Evolutionary conservation across 148 eudicot species (phyloP).

Genomic region (Fagopyrum esculentum): DNA sequence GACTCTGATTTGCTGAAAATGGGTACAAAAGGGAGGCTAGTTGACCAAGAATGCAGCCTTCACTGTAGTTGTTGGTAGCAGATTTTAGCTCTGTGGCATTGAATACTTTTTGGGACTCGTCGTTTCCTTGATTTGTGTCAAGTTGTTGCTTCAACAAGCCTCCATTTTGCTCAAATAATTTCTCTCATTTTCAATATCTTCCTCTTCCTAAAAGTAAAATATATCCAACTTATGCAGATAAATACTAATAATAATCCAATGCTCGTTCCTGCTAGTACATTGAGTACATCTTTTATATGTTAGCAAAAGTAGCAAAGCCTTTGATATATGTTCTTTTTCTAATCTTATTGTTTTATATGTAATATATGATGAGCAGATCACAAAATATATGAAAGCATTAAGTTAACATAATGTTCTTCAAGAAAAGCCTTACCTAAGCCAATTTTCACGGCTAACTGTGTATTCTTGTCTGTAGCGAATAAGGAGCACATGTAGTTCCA

Average conservation of each 20-base stretch:
- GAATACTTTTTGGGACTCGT: not conserved
- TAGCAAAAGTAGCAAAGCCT: too few species aligned
- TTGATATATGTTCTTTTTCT: too few species aligned
- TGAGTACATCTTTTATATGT: too few species aligned
- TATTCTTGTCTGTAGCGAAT: too few species aligned
- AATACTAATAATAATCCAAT: conserved; percentile 1
- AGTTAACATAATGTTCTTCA: too few species aligned
- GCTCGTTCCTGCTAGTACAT: conserved; percentile 13
- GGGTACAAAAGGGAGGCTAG: too few species aligned
- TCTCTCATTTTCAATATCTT: conserved; percentile 15
- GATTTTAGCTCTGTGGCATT: not conserved
- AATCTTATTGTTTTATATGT: too few species aligned
- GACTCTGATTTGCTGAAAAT: too few species aligned
- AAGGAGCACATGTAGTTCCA: conserved; percentile 10
- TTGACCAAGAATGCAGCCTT: not conserved
- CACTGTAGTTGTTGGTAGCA: not conserved
- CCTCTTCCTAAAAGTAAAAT: not conserved
- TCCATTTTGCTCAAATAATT: conserved; percentile 8
- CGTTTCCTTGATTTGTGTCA: not conserved
- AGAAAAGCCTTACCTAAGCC: conserved; percentile 12
- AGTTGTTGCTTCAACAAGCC: conserved; percentile 12
- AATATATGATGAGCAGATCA: too few species aligned
- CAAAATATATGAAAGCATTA: too few species aligned
- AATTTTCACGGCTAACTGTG: conserved; percentile 11
- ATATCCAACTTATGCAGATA: not conserved